Evolutionary conservation across 352 stramenopile genomes (phyloP).

Genomic region (Pythium phragmitis): DNA sequence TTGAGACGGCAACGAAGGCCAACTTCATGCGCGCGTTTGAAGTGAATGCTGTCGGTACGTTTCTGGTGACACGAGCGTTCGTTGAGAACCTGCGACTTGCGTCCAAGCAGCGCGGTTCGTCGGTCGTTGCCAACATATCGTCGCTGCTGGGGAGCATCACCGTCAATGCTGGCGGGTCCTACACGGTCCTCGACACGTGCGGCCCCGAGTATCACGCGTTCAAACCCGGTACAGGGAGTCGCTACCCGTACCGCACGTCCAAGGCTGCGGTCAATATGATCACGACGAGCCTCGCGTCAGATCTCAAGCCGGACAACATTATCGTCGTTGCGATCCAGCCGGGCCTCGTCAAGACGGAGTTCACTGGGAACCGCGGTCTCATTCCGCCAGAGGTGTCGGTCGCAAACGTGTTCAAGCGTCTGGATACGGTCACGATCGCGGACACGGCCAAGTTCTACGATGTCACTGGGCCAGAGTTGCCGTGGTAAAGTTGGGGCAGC

Average conservation of each 20-base stretch:
- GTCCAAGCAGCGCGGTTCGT: constrained; percentile 13
- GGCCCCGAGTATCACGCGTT: background rate
- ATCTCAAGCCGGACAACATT: constrained; percentile 50
- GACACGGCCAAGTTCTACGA: constrained; percentile 19
- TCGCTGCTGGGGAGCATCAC: constrained; percentile 49
- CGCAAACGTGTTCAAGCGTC: constrained; percentile 6
- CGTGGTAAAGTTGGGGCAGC: constrained; percentile 1
- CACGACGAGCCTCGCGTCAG: constrained; percentile 34
- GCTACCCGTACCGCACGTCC: constrained; percentile 65
- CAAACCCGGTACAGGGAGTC: constrained; percentile 26
- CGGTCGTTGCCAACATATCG: constrained; percentile 37
- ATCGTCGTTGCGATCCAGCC: constrained; percentile 39
- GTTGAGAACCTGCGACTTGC: constrained; percentile 34
- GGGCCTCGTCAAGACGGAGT: constrained; percentile 25
- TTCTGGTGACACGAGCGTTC: constrained; percentile 54
- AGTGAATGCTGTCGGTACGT: constrained; percentile 55
- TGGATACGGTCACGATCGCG: constrained; percentile 1
- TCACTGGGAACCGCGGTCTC: constrained; percentile 9
- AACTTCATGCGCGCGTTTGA: constrained; percentile 51
- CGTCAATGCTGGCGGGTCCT: constrained; percentile 29
- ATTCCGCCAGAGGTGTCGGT: constrained; percentile 13
- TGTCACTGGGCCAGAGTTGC: constrained; percentile 10
- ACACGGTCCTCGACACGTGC: constrained; percentile 1
- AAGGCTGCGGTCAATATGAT: constrained; percentile 73
- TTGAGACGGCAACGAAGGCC: constrained; percentile 40